Conservation (phyloP, 106 monocot species). For the Acorus calamus region DNA sequence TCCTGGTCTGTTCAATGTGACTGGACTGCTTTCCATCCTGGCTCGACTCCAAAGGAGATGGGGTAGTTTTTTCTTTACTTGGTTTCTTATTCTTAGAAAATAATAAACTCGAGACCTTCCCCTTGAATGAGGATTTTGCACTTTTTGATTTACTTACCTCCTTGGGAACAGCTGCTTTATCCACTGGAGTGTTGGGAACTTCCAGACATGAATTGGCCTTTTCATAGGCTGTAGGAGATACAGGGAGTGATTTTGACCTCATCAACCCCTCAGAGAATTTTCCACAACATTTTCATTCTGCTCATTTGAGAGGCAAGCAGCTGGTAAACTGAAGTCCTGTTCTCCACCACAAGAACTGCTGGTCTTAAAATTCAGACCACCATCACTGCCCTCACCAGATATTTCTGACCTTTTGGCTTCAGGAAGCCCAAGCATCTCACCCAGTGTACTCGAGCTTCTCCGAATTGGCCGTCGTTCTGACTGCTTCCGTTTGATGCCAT, state of each 20-base stretch:
- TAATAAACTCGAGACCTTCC: conserved; percentile 44
- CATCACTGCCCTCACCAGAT: conserved; percentile 8
- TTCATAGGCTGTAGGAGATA: conserved; percentile 19
- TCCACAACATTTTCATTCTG: conserved; percentile 5
- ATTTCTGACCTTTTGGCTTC: conserved; percentile 9
- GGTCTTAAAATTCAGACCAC: conserved; percentile 1
- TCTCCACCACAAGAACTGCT: conserved; percentile 17
- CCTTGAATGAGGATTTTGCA: conserved; percentile 29
- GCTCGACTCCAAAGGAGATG: neutral
- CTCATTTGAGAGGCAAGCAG: conserved; percentile 4
- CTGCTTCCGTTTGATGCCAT: conserved; percentile 16
- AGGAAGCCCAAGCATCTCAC: conserved; percentile 39
- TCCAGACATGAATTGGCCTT: conserved; percentile 2
- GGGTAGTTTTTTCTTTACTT: neutral
- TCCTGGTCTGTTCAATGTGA: too few species aligned
- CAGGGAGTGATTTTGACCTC: conserved; percentile 41
- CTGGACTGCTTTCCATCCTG: neutral
- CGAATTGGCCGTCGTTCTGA: conserved; percentile 20
- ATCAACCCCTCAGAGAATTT: conserved; percentile 10
- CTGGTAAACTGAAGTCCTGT: conserved; percentile 6
- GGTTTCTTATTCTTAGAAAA: conserved; percentile 32
- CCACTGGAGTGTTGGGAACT: conserved; percentile 1
- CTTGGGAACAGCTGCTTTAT: conserved; percentile 14
- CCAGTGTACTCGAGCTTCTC: conserved; percentile 45
- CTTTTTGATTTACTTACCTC: conserved; percentile 14